Conservation (phyloP, 2,329 filamentous ascomycete genomes). For the Elsinoe australis region DNA sequence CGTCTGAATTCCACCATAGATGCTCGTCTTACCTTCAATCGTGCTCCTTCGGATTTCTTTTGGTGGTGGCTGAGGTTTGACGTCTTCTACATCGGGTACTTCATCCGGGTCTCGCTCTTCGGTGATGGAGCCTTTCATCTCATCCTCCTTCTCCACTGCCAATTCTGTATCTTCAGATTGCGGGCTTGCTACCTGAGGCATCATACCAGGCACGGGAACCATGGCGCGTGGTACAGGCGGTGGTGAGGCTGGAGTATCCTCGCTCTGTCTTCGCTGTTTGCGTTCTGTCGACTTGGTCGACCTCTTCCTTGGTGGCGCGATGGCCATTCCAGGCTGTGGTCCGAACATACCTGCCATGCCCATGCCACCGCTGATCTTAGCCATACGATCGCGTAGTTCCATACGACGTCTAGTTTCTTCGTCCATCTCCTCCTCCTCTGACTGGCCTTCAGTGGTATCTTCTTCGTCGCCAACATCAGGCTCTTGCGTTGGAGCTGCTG, state of each 20-base stretch:
- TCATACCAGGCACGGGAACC: constrained; percentile 53
- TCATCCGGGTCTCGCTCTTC: constrained; percentile 39
- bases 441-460: constrained; percentile 38
- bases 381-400: constrained; percentile 90
- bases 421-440: constrained; percentile 74
- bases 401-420: constrained; percentile 78
- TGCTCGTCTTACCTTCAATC: constrained; percentile 39
- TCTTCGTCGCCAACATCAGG: constrained; percentile 45
- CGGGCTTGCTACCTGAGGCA: constrained; percentile 51
- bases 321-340: constrained; percentile 58
- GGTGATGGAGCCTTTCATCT: constrained; percentile 36
- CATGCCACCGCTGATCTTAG: constrained; percentile 97
- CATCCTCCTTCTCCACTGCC: constrained; percentile 45
- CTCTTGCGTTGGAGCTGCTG: constrained; percentile 36
- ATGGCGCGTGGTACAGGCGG: constrained; percentile 43
- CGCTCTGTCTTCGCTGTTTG: constrained; percentile 31
- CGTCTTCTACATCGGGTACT: constrained; percentile 50
- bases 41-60: constrained; percentile 32
- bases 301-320: constrained; percentile 48
- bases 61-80: constrained; percentile 37
- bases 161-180: constrained; percentile 38
- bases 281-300: constrained; percentile 29
- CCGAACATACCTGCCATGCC: constrained; percentile 94
- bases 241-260: constrained; percentile 27
- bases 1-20: not conserved